Base-by-base conservation (phyloP, 2,329 filamentous ascomycete species). In the Proliferodiscus dingleyae region DNA sequence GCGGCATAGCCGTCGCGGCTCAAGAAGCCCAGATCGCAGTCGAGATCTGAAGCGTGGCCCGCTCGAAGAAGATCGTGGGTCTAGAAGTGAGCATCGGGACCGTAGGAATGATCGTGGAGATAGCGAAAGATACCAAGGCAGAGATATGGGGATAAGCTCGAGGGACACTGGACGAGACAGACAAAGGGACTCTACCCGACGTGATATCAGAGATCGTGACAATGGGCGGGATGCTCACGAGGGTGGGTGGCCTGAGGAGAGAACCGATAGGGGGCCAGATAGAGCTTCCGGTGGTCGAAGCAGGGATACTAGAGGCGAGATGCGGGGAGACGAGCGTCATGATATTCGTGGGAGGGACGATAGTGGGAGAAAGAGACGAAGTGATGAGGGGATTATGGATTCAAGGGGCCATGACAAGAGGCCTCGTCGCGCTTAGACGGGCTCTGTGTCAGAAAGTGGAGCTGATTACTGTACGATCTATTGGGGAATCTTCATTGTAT, bases 401-500 rank as follows among this genome's bases (percentile, higher is more conserved):
- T 46, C 52, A 16, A 60, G 50, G 68, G 62, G 41, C 62, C 66
- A 53, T 40, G 56, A 60, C 18, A 64, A 62, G 50, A 55, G 59
- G 47, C 47, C 52, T 9, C 51, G 59, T 32, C 51, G 56, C 26
- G 22, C 23, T 45, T 58, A 50, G 34, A 37, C 43, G 19, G 11
- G 28, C 37, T 24, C 13, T n/a, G 32, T 11, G 5, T 23, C 8
- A 33, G 34, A 23, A 23, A 22, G 21, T 42, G 16, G 30, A 37
- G 15, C 26, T 19, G 29, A 43, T 21, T 26, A 26, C 41, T 53
- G 51, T 53, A 51, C 48, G 46, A 51, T 49, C 40, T 45, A 39
- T 32, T 38, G 43, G 44, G 47, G 39, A 28, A 49, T 52, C 36
- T 44, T 24, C 37, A 38, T 47, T 41, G 30, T 37, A 2, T 15